These are phyloP conservation scores for Trichoderma endophyticum DNA, from an alignment of 2,329 filamentous ascomycete genomes.

Conservation along the genomic window DNA sequence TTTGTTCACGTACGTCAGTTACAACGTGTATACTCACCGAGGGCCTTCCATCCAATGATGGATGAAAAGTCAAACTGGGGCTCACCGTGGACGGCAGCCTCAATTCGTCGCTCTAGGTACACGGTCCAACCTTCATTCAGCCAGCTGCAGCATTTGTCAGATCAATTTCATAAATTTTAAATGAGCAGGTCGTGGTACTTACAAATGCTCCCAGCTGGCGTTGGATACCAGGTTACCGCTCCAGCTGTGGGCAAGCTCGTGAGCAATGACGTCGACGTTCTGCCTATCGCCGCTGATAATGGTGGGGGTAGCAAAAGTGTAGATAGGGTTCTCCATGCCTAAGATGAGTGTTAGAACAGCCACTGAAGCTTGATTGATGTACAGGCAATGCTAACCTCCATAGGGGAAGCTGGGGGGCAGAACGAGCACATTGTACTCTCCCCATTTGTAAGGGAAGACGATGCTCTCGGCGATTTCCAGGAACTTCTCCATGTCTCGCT, in stretches of 20 bases:
- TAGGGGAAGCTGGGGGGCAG: slow-evolving; percentile 89
- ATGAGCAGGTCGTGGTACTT: slow-evolving; percentile 28
- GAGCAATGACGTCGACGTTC: slow-evolving; percentile 94
- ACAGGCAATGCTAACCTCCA: slow-evolving; percentile 54
- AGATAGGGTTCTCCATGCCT: slow-evolving; percentile 89
- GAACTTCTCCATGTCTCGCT: slow-evolving; percentile 87
- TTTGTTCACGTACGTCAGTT: background rate
- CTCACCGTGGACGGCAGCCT: slow-evolving; percentile 74
- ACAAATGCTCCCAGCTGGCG: slow-evolving; percentile 79
- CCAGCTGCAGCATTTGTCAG: slow-evolving; percentile 45
- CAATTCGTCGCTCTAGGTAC: slow-evolving; percentile 86
- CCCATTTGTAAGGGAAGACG: slow-evolving; percentile 89
- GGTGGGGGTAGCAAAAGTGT: slow-evolving; percentile 92
- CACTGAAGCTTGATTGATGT: background rate
- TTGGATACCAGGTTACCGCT: slow-evolving; percentile 82
- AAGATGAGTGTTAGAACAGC: slow-evolving; percentile 12
- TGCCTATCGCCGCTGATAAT: slow-evolving; percentile 87
- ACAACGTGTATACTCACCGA: slow-evolving; percentile 46
- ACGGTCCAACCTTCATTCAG: slow-evolving; percentile 85
- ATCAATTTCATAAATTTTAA: background rate
- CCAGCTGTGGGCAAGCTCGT: slow-evolving; percentile 76
- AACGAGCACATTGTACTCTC: slow-evolving; percentile 89
- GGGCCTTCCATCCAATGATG: slow-evolving; percentile 91
- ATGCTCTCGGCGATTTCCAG: slow-evolving; percentile 78
- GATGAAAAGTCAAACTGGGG: slow-evolving; percentile 88